These are phyloP conservation scores for Mycosphaerella sp. DNA, from an alignment of 2,329 filamentous ascomycete genomes.

Conservation along the genomic window DNA sequence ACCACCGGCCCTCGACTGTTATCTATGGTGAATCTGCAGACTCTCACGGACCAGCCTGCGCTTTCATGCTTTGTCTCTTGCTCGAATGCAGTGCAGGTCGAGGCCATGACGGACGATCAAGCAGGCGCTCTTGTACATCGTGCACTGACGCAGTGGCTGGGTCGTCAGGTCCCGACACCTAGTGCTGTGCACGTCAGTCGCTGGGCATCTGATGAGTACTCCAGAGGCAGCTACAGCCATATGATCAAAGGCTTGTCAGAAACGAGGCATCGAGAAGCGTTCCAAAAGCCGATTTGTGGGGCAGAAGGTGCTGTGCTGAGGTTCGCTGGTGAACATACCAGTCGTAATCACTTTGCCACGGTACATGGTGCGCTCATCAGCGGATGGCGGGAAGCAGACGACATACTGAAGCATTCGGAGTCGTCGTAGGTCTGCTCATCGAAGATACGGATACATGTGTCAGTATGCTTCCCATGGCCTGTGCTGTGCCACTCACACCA, in stretches of 20 bases:
- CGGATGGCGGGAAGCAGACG: slow-evolving; percentile 26
- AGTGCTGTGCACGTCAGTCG: slow-evolving; percentile 23
- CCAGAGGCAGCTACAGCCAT: slow-evolving; percentile 25
- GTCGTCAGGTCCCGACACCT: slow-evolving; percentile 19
- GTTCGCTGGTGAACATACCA: slow-evolving; percentile 28
- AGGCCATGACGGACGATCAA: slow-evolving; percentile 19
- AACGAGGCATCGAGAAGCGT: slow-evolving; percentile 18
- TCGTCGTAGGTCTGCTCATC: too few relatives aligned
- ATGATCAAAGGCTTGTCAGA: slow-evolving; percentile 23
- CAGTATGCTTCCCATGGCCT: too few relatives aligned
- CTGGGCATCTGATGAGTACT: slow-evolving; percentile 21
- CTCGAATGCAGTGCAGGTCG: slow-evolving; percentile 21
- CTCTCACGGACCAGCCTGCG: slow-evolving; percentile 20
- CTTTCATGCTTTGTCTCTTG: slow-evolving; percentile 25
- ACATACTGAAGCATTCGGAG: slow-evolving; percentile 10
- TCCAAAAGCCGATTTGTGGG: slow-evolving; percentile 16
- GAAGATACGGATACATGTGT: too few relatives aligned
- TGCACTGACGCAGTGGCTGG: slow-evolving; percentile 21
- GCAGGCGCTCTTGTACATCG: slow-evolving; percentile 21
- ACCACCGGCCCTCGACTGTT: slow-evolving; percentile 16
- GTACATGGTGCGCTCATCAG: slow-evolving; percentile 27
- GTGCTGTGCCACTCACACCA: too few relatives aligned
- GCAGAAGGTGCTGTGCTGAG: slow-evolving; percentile 15
- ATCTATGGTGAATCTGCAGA: slow-evolving; percentile 21
- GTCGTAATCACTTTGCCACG: slow-evolving; percentile 26